These are phyloP conservation scores for Kodamaea ohmeri DNA, from an alignment of 1,139 yeast species.

Conservation along the genomic window DNA sequence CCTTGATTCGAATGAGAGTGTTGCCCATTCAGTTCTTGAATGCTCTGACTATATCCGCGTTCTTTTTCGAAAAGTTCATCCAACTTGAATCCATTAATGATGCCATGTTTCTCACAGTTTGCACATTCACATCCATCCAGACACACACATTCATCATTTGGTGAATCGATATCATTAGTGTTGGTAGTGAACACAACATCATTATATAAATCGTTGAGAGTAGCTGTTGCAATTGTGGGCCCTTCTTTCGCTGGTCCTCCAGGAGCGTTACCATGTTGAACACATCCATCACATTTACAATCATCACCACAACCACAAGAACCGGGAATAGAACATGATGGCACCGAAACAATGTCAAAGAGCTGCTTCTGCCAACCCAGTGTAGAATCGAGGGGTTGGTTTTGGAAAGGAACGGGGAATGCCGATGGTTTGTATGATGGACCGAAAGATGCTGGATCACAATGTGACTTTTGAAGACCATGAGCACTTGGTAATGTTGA, in stretches of 20 bases:
- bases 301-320: slow-evolving; percentile 48
- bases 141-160: slow-evolving; percentile 38
- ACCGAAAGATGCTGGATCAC: too few species aligned
- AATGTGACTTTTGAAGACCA: too few species aligned
- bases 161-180: slow-evolving; percentile 15
- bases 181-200: slow-evolving; percentile 9
- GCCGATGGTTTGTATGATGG: too few species aligned
- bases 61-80: slow-evolving; percentile 29
- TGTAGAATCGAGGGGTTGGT: too few species aligned
- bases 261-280: slow-evolving; percentile 34
- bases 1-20: too few species aligned
- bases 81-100: slow-evolving; percentile 46
- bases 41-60: too few species aligned
- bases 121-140: slow-evolving; percentile 49
- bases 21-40: too few species aligned
- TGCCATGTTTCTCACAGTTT: slow-evolving; percentile 56
- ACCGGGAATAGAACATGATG: slow-evolving; percentile 49
- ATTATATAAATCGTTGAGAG: slow-evolving; percentile 3
- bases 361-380: slow-evolving; percentile 9
- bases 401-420: too few species aligned
- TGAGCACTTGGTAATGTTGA: too few species aligned
- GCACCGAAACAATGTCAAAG: slow-evolving; percentile 29
- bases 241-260: slow-evolving; percentile 1
- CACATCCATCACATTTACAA: slow-evolving; percentile 50
- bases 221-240: slow-evolving; percentile 1